phyloP scores from a whole-genome alignment of 2,329 filamentous ascomycete species.

The Aspergillus unguis region DNA sequence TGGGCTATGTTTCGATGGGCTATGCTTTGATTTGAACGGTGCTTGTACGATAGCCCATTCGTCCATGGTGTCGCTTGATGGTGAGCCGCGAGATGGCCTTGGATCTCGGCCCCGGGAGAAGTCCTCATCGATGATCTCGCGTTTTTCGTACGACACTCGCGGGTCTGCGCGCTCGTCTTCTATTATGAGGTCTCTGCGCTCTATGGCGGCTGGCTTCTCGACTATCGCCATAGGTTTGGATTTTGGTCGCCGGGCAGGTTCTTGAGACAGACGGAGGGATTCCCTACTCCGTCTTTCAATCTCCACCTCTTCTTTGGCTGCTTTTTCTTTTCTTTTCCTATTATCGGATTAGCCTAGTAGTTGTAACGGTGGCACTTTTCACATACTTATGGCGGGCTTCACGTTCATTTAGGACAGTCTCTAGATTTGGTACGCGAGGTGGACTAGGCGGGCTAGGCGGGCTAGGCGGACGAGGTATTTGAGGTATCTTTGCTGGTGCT shows the following conservation, averaged over 20 bases:
- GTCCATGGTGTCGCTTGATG: slow-evolving; percentile 50
- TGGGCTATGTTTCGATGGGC: slow-evolving; percentile 61
- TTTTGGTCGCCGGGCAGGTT: slow-evolving; percentile 20
- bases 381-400: slow-evolving; percentile 54
- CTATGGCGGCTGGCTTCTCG: slow-evolving; percentile 28
- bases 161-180: slow-evolving; percentile 14
- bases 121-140: slow-evolving; percentile 53
- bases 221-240: slow-evolving; percentile 23
- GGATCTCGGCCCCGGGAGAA: slow-evolving; percentile 66
- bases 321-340: slow-evolving; percentile 38
- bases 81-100: slow-evolving; percentile 63
- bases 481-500: not conserved
- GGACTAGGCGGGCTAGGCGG: slow-evolving; percentile 15
- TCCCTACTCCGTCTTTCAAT: slow-evolving; percentile 46
- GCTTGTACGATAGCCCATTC: slow-evolving; percentile 82
- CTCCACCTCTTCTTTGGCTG: slow-evolving; percentile 64
- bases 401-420: slow-evolving; percentile 50
- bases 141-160: slow-evolving; percentile 31
- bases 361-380: not conserved
- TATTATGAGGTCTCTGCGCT: slow-evolving; percentile 24
- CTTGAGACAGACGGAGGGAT: slow-evolving; percentile 23
- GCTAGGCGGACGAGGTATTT: slow-evolving; percentile 1
- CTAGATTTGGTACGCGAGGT: slow-evolving; percentile 28
- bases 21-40: slow-evolving; percentile 74
- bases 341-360: slow-evolving; percentile 1